These are phyloP conservation scores for Alloteropsis semialata DNA, from an alignment of 176 grass and related monocot genomes.

Conservation along the genomic window DNA sequence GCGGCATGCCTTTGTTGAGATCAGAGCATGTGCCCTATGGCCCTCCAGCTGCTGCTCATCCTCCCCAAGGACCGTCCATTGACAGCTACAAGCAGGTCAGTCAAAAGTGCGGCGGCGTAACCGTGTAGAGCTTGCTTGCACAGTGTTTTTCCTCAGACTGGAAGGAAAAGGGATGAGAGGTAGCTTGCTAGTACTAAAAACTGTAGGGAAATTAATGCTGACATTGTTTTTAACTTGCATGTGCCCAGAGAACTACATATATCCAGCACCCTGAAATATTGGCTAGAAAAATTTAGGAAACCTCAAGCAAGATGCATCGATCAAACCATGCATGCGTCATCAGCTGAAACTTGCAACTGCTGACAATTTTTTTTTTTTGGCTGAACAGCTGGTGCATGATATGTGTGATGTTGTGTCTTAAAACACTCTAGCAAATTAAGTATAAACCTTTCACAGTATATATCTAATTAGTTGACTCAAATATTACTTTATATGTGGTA, in stretches of 20 bases:
- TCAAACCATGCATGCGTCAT: not conserved
- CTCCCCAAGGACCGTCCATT: slow-evolving; percentile 53
- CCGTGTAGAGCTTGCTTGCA: not conserved
- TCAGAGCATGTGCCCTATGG: slow-evolving; percentile 58
- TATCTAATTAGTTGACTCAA: not conserved
- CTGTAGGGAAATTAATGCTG: not conserved
- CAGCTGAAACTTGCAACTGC: not conserved
- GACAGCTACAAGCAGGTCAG: slow-evolving; percentile 37
- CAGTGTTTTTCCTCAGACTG: slow-evolving; percentile 5
- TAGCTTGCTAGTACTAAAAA: not conserved
- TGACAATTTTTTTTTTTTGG: not conserved
- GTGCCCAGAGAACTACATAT: not conserved
- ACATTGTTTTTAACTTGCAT: not conserved
- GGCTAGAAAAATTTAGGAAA: not conserved
- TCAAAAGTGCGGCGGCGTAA: slow-evolving; percentile 12
- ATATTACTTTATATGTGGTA: too few species aligned
- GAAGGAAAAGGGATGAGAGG: not conserved
- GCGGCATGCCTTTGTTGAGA: slow-evolving; percentile 32
- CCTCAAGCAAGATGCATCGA: not conserved
- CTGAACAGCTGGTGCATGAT: not conserved
- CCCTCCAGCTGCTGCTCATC: slow-evolving; percentile 29
- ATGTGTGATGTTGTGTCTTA: not conserved
- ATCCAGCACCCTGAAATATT: not conserved
- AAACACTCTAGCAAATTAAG: not conserved
- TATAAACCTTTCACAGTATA: not conserved